Base-by-base conservation (phyloP, 2,329 filamentous ascomycete genomes). In the Exophiala oligosperma region DNA sequence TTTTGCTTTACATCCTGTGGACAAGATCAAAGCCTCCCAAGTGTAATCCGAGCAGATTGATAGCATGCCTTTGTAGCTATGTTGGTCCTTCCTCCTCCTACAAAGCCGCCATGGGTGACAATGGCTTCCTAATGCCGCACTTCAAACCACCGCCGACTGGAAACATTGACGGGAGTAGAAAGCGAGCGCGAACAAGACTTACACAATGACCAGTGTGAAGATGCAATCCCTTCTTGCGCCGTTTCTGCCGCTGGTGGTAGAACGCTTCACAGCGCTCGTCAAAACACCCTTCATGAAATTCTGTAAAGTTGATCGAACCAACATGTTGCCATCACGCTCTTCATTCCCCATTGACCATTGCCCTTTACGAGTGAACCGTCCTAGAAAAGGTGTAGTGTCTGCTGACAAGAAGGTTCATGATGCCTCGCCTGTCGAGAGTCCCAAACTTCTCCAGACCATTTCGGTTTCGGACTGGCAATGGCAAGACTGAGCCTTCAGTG, bases 401-500 rank as follows among this genome's bases (percentile, higher is more conserved):
- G 12, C 26, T 29, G 46, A 23, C 21, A 23, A 43, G 40, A 14
- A 28, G 38, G n/a, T 9, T 41, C 52, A 63, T 26, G 48, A 63
- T 60, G 60, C 46, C 60, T 24, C 51, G 47, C 56, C 48, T 57
- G 23, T 53, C 54, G 24, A 50, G 58, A 8, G 57, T 53, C 32
- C 61, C 56, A 14, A 64, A 64, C 49, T 64, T 64, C 59, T 64
- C 59, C 24, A 57, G 59, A 41, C 56, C 58, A 3, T 49, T 61
- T 32, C 51, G 40, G 11, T 63, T 57, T 50, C 60, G 57, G 11
- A 29, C 52, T 37, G 35, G 51, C 8, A 52, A 49, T 24, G 37
- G 40, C 26, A 47, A 28, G 3, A 24, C 54, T 35, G 49, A 48
- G 9, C 52, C 54, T 29, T 32, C 57, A 28, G 43, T 29, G 32